These are phyloP conservation scores for Oryza brachyantha DNA, from an alignment of 176 grass and related monocot species.

Conservation along the genomic window DNA sequence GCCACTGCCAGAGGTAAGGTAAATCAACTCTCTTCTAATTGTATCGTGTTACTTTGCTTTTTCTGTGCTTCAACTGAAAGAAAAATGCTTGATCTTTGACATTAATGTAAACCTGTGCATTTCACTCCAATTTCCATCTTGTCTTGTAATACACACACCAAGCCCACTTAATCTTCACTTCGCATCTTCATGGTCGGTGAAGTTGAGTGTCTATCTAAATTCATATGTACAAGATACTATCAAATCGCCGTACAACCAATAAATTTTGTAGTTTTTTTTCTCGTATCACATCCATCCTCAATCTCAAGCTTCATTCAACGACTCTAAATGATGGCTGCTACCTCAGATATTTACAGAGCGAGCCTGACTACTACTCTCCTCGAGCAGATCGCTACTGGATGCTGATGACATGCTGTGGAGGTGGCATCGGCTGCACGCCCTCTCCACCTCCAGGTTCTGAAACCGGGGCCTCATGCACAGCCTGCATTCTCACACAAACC, in stretches of 20 bases:
- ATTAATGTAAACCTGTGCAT: conserved; percentile 13
- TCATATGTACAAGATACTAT: conserved; percentile 20
- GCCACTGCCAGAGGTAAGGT: neutral
- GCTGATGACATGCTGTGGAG: conserved; percentile 30
- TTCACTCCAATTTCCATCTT: neutral
- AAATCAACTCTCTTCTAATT: neutral
- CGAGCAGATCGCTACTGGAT: conserved; percentile 35
- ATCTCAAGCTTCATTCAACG: conserved; percentile 23
- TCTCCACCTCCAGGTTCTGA: conserved; percentile 29
- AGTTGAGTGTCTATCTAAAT: neutral
- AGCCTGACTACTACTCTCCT: neutral
- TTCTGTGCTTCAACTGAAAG: neutral
- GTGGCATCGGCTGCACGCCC: conserved; percentile 24
- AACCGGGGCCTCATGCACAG: neutral
- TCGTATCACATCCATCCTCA: neutral
- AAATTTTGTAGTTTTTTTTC: conserved; percentile 10
- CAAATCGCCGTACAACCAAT: neutral
- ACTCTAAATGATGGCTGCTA: neutral
- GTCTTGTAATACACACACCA: neutral
- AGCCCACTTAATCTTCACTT: conserved; percentile 35
- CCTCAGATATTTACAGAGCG: conserved; percentile 36
- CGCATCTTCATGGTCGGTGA: conserved; percentile 17
- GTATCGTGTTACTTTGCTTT: neutral
- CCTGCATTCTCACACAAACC: conserved; percentile 19
- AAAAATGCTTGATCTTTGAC: neutral